A percentile compares a stretch with the other conserved stretches of the same genome.
phyloP scores from a whole-genome alignment of 306 rosid genomes.

The Heteromeles arbutifolia region DNA sequence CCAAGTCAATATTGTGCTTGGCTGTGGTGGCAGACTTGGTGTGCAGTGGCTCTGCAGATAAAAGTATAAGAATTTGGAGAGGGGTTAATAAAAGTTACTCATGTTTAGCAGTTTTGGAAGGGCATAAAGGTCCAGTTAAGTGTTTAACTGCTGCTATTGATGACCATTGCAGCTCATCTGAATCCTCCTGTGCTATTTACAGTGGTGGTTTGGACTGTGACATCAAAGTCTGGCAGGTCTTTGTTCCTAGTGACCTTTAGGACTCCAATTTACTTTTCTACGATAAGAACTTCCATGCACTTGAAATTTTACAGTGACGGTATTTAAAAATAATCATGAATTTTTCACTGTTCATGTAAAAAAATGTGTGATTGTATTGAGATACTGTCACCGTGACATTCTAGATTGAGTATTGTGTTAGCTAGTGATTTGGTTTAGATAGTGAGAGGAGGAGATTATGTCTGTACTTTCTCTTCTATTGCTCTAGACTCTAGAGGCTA shows the following conservation, averaged over 20 bases:
- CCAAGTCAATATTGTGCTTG: slow-evolving; percentile 63
- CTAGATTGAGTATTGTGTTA: neutral
- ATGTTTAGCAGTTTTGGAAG: slow-evolving; percentile 70
- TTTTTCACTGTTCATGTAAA: too few species aligned
- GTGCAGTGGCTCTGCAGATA: slow-evolving; percentile 88
- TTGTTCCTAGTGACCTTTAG: slow-evolving; percentile 29
- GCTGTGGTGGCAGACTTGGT: slow-evolving; percentile 50
- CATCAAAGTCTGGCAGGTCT: slow-evolving; percentile 67
- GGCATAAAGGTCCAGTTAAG: slow-evolving; percentile 74
- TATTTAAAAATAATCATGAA: neutral
- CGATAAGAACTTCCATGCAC: neutral
- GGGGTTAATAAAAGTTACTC: slow-evolving; percentile 36
- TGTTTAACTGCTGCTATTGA: slow-evolving; percentile 49
- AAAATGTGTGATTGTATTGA: neutral
- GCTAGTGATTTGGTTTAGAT: neutral
- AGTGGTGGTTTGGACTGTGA: slow-evolving; percentile 80
- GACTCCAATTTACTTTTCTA: neutral
- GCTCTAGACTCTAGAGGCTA: neutral
- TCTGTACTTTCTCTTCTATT: neutral
- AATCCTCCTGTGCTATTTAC: slow-evolving; percentile 31
- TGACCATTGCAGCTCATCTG: slow-evolving; percentile 23
- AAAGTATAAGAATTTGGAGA: slow-evolving; percentile 73
- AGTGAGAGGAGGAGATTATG: slow-evolving; percentile 5
- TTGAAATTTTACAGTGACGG: too few species aligned
- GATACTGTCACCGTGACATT: neutral